Conservation (phyloP, 176 grass and related monocot species). For the Chloris gayana region DNA sequence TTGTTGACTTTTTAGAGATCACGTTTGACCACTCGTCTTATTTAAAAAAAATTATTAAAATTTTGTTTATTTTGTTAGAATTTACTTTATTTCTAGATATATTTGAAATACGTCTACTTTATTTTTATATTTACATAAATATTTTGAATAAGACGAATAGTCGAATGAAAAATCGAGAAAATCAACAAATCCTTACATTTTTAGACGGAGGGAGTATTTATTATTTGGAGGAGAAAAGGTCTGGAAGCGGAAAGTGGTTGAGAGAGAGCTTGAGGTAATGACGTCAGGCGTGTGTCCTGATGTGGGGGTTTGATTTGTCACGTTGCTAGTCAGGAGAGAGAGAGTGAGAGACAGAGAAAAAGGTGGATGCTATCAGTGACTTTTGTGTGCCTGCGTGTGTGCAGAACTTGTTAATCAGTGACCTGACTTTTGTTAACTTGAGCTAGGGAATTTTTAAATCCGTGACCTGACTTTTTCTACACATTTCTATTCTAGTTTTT, state of each 20-base stretch:
- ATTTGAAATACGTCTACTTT: too few species aligned
- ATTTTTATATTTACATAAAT: too few species aligned
- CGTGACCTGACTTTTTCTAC: neutral
- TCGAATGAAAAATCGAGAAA: too few species aligned
- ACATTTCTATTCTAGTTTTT: neutral
- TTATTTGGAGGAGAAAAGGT: neutral
- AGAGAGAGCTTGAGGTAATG: conserved; percentile 4
- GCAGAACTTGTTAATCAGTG: neutral
- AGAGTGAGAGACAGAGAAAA: neutral
- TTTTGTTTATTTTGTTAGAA: too few species aligned
- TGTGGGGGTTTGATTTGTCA: conserved; percentile 36
- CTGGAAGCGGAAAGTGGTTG: conserved; percentile 15
- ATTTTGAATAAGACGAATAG: too few species aligned
- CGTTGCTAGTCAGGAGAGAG: conserved; percentile 14
- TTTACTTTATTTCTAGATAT: too few species aligned
- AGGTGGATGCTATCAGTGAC: neutral
- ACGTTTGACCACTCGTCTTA: too few species aligned
- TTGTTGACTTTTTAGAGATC: too few species aligned
- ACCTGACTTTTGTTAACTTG: neutral
- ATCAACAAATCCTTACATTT: too few species aligned
- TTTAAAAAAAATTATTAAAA: too few species aligned
- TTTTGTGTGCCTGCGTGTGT: too few species aligned
- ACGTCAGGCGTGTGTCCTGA: conserved; percentile 38
- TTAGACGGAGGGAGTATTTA: too few species aligned
- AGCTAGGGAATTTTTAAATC: neutral